Percentiles rank a stretch among this genome's conserved stretches.
These are phyloP conservation scores for Prosopis cineraria DNA, from an alignment of 306 rosid species.

Conservation along the genomic window DNA sequence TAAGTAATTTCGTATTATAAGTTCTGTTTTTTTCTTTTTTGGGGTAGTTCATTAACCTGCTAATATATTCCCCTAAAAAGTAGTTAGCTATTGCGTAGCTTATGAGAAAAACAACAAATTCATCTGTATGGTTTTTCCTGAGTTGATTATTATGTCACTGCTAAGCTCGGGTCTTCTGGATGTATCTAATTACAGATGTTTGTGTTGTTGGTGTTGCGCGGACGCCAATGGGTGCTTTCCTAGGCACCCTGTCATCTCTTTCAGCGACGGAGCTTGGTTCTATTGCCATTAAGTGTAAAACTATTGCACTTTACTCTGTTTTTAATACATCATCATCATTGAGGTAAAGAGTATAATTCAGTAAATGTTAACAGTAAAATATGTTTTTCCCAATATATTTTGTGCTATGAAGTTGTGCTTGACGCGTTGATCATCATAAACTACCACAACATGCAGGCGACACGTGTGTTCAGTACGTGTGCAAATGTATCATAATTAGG, in stretches of 20 bases:
- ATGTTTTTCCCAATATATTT: background rate
- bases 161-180: background rate
- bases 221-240: slow-evolving; percentile 86
- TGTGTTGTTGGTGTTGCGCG: slow-evolving; percentile 93
- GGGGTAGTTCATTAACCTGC: background rate
- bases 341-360: background rate
- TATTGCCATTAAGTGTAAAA: slow-evolving; percentile 61
- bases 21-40: background rate
- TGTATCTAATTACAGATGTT: slow-evolving; percentile 57
- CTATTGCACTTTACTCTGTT: background rate
- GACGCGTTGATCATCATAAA: background rate
- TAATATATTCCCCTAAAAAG: background rate
- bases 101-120: background rate
- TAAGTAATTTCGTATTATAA: slow-evolving; percentile 7
- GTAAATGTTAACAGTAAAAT: background rate
- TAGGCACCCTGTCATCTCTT: slow-evolving; percentile 79
- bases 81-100: background rate
- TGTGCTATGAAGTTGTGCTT: background rate
- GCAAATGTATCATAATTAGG: background rate
- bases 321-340: background rate
- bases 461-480: background rate
- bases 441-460: background rate
- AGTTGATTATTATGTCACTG: background rate
- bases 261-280: slow-evolving; percentile 91
- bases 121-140: background rate